These are phyloP conservation scores for Penstemon newberryi DNA, from an alignment of 257 asterid genomes.

Conservation along the genomic window DNA sequence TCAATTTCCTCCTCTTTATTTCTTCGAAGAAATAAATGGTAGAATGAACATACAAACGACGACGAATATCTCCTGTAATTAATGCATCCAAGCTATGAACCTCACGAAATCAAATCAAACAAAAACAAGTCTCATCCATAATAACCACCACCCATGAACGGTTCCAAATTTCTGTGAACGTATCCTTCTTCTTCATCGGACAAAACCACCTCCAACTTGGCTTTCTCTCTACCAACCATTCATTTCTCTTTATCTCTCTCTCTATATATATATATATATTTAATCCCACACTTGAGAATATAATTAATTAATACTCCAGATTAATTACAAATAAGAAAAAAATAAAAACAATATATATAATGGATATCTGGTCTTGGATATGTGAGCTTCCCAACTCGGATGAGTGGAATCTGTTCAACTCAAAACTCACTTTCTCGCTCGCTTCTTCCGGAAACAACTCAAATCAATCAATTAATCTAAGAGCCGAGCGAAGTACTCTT, in stretches of 20 bases:
- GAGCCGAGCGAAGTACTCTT: conserved; percentile 39
- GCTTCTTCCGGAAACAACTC: conserved; percentile 36
- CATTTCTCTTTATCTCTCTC: background rate
- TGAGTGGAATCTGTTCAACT: conserved; percentile 36
- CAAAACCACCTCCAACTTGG: conserved; percentile 52
- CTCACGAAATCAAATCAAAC: conserved; percentile 8
- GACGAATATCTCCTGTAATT: no score
- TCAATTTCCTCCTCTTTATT: no score
- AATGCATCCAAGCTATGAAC: no score
- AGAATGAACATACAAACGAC: no score
- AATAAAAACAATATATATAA: conserved; percentile 18
- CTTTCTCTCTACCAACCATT: conserved; percentile 54
- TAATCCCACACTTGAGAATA: background rate
- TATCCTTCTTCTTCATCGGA: conserved; percentile 37
- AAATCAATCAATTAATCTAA: conserved; percentile 45
- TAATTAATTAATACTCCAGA: conserved; percentile 8
- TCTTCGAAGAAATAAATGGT: no score
- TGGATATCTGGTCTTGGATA: conserved; percentile 95
- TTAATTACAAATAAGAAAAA: background rate
- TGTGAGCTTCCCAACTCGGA: conserved; percentile 66
- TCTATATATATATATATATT: conserved; percentile 33
- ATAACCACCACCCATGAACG: conserved; percentile 23
- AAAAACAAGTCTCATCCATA: conserved; percentile 28
- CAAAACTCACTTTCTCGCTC: conserved; percentile 45
- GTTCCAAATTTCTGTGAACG: conserved; percentile 1